Conservation (phyloP, 2,329 filamentous ascomycete species). For the Teratosphaeria viscida region DNA sequence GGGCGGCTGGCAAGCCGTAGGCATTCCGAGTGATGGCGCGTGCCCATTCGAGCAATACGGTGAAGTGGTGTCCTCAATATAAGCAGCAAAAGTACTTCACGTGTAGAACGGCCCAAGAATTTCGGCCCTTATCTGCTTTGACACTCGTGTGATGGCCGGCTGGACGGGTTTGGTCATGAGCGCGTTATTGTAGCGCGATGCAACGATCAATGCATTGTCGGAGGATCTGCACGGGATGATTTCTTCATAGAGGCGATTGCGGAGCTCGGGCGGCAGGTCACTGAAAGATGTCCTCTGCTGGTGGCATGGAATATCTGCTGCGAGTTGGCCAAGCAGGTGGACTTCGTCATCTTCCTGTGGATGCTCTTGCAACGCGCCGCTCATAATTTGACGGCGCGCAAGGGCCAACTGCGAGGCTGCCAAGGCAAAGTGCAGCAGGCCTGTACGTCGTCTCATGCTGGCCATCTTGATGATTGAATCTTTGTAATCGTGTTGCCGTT, state of each 20-base stretch:
- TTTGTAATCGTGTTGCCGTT: neutral
- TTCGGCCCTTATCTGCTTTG: conserved; percentile 5
- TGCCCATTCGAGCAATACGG: conserved; percentile 2
- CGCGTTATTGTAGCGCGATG: conserved; percentile 1
- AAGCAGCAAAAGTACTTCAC: conserved; percentile 7
- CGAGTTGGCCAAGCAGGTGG: neutral
- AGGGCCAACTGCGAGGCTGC: neutral
- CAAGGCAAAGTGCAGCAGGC: neutral
- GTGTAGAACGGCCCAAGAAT: conserved; percentile 11
- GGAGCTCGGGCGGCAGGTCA: conserved; percentile 8
- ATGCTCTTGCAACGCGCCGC: neutral
- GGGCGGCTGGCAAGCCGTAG: neutral
- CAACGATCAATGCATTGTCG: conserved; percentile 2
- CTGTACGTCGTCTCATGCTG: neutral
- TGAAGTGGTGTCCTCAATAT: conserved; percentile 4
- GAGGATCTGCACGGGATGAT: neutral
- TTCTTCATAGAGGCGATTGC: conserved; percentile 8
- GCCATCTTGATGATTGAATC: neutral
- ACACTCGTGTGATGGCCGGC: conserved; percentile 8
- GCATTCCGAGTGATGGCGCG: neutral
- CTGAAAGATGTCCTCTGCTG: conserved; percentile 1
- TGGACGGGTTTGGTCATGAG: conserved; percentile 2
- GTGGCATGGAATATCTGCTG: neutral
- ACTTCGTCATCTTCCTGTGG: neutral
- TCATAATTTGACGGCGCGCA: neutral